phyloP scores from a whole-genome alignment of 2,329 filamentous ascomycete species.

The Ceratocystis albifundus region DNA sequence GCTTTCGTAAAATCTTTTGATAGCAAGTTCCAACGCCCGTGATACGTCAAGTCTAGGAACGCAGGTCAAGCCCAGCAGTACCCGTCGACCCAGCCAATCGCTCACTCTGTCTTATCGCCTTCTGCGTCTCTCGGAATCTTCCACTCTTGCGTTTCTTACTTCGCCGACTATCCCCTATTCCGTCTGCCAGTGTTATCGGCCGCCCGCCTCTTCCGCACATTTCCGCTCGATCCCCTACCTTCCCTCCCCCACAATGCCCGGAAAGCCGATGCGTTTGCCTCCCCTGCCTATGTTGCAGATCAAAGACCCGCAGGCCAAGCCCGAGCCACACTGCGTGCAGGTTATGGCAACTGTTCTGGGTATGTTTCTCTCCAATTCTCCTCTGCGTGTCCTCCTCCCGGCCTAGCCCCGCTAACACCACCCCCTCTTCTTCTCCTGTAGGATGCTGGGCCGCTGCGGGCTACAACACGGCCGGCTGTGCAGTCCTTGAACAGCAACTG shows the following conservation, averaged over 20 bases:
- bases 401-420: not conserved
- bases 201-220: not conserved
- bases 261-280: slow-evolving; percentile 46
- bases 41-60: not conserved
- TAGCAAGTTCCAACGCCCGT: not conserved
- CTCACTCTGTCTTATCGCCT: not conserved
- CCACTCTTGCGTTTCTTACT: too few relatives aligned
- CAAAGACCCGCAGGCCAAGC: slow-evolving; percentile 39
- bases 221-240: not conserved
- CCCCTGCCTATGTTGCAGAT: slow-evolving; percentile 46
- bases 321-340: slow-evolving; percentile 42
- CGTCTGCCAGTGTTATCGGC: not conserved
- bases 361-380: slow-evolving; percentile 27
- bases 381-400: not conserved
- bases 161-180: not conserved
- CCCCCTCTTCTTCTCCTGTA: slow-evolving; percentile 29
- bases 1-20: not conserved
- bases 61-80: not conserved
- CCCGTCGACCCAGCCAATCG: not conserved
- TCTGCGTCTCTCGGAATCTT: too few relatives aligned
- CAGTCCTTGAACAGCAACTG: slow-evolving; percentile 47
- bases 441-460: slow-evolving; percentile 78
- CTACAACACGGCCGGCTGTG: slow-evolving; percentile 50
- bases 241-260: slow-evolving; percentile 33
- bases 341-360: slow-evolving; percentile 49